phyloP scores from a whole-genome alignment of 192 early-diverging fungal genomes.

The Coemansia sp. region DNA sequence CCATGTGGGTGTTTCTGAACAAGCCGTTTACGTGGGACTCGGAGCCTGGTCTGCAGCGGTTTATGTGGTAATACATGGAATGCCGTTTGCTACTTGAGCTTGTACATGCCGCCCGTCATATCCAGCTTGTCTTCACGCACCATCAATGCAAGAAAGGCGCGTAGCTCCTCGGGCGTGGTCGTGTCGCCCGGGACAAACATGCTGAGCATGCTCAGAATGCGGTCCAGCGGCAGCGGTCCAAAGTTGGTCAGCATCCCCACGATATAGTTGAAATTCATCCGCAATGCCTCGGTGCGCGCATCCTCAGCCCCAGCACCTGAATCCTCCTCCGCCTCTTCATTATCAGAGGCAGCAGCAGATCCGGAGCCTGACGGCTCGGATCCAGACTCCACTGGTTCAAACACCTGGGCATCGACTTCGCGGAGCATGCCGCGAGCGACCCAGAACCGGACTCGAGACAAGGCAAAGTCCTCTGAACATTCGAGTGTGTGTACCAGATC shows the following conservation, averaged over 20 bases:
- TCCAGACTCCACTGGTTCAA: slow-evolving; percentile 16
- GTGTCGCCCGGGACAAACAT: slow-evolving; percentile 50
- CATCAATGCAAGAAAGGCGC: slow-evolving; percentile 45
- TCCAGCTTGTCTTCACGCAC: slow-evolving; percentile 48
- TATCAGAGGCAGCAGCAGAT: neutral
- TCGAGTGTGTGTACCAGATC: slow-evolving; percentile 17
- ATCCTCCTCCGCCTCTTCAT: neutral
- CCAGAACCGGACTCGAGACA: slow-evolving; percentile 33
- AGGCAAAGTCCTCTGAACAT: slow-evolving; percentile 12
- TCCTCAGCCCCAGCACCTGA: neutral
- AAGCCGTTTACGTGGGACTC: slow-evolving; percentile 70
- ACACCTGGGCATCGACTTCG: slow-evolving; percentile 6
- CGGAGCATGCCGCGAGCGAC: slow-evolving; percentile 32
- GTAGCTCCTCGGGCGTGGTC: slow-evolving; percentile 32
- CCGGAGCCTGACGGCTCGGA: neutral
- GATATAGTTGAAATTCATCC: slow-evolving; percentile 50
- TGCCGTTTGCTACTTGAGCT: slow-evolving; percentile 8
- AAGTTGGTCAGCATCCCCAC: slow-evolving; percentile 55
- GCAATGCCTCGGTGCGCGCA: slow-evolving; percentile 34
- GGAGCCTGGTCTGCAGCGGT: slow-evolving; percentile 71
- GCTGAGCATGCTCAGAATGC: slow-evolving; percentile 50
- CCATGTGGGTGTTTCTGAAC: slow-evolving; percentile 69
- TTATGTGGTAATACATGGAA: slow-evolving; percentile 75
- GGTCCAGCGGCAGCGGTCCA: slow-evolving; percentile 50
- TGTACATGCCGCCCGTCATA: slow-evolving; percentile 42